Base-by-base conservation (phyloP, 805 yeast species). In the Candida ortonii region DNA sequence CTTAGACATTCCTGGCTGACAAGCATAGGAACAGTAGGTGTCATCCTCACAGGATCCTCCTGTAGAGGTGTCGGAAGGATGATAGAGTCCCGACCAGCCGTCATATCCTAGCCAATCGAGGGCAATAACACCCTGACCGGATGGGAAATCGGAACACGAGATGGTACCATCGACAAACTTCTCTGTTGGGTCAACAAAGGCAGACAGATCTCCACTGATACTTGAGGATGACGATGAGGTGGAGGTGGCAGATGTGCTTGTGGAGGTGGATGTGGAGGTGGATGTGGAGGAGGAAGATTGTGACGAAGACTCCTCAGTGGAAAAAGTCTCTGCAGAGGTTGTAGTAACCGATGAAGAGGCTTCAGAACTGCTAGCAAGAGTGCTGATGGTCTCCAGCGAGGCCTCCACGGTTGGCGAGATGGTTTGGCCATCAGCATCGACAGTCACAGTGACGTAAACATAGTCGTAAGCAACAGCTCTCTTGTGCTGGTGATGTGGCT, bases 71-170 rank as follows among this genome's bases (percentile, higher is more conserved):
- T 75, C 66, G 3, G 40, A 28, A 16, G 47, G 44, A 26, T 43
- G 47, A 38, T 43, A 43, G 8, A 43, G 36, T 28, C 62, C 65
- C 34, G 94, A 73, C 57, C 60, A 58, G 51, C 96, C 96, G 46
- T 93, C 95, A 46, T 78, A 76, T 24, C 81, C 84, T 31, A 80
- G 70, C 71, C 71, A 71, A 67, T 80, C 81, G 28, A 85, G 66
- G 19, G 85, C 62, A 53, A 87, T 68, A 41, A 87, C 95, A 71
- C 95, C 95, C 55, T 84, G 73, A 43, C 93, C 94, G 32, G 76
- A 57, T 58, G 90, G 94, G 74, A 87, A 82, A 36, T 67, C 59
- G 40, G 70, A 60, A 70, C 96, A 87, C 41, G 70, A 61, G 53
- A 77, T 55, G 25, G 63, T 68, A 58, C 95, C 95, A 57, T 87